These are phyloP conservation scores for Xylariaceae sp. DNA, from an alignment of 2,329 filamentous ascomycete genomes.

Conservation along the genomic window DNA sequence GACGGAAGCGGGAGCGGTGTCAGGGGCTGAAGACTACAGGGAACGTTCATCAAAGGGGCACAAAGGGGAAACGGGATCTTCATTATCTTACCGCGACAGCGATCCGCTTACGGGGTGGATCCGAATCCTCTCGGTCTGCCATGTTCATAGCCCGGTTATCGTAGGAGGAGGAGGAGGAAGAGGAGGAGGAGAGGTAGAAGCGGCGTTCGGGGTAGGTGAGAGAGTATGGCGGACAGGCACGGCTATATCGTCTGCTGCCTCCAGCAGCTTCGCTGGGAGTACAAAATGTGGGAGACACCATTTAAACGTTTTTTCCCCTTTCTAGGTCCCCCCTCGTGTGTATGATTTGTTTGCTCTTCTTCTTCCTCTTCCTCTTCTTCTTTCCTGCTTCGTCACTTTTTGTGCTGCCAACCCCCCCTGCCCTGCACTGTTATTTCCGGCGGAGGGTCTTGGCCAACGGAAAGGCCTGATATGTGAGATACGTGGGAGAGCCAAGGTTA, in stretches of 20 bases:
- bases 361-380: not conserved
- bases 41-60: too few relatives aligned
- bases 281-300: slow-evolving; percentile 40
- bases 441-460: too few relatives aligned
- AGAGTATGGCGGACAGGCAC: slow-evolving; percentile 34
- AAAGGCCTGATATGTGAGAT: slow-evolving; percentile 21
- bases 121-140: slow-evolving; percentile 39
- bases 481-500: slow-evolving; percentile 20
- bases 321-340: slow-evolving; percentile 5
- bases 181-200: slow-evolving; percentile 32
- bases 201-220: slow-evolving; percentile 34
- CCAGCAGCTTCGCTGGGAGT: slow-evolving; percentile 30
- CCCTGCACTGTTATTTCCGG: too few relatives aligned
- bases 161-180: too few relatives aligned
- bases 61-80: not conserved
- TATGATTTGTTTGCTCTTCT: not conserved
- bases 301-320: slow-evolving; percentile 25
- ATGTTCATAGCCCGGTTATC: slow-evolving; percentile 35
- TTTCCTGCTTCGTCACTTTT: too few relatives aligned
- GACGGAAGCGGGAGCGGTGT: slow-evolving; percentile 4
- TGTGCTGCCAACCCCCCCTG: too few relatives aligned
- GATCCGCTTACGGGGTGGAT: slow-evolving; percentile 52
- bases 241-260: slow-evolving; percentile 37
- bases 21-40: too few relatives aligned
- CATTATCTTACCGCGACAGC: slow-evolving; percentile 50